Evolutionary conservation across 1,284 basidiomycete genomes (phyloP), one percentile per base, ranked within the genome.

Genomic region (Marasmius tenuissimus): DNA sequence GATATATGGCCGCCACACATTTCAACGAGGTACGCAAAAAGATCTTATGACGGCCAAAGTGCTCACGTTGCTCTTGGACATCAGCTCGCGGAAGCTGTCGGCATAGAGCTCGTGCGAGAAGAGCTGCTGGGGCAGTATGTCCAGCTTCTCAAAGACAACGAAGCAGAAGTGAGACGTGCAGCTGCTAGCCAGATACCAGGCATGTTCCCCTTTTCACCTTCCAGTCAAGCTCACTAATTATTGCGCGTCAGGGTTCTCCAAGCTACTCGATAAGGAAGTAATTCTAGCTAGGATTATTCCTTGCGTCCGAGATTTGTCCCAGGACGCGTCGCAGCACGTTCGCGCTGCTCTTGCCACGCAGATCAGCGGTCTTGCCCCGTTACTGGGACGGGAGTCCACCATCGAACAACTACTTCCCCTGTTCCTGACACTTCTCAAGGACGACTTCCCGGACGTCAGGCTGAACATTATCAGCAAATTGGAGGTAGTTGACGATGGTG

Each of bases 401-500:
- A 94, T 96, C 69, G 97, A 99, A 77, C 92, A 98, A 72, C 85
- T 99, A n/a, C 83, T 99, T 27, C 97, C 97, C 3, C 82, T 99
- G 38, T 99, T 99, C 86, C 82, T 99, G 53, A 94, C 96, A 72
- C 83, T 99, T 53, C 82, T 99, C 65, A 99, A 99, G 80, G 97
- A 99, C 73, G 97, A 99, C 72, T 99, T 98, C 82, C 94, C 96
- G 12, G 97, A 99, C 71, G 97, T 99, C 39, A 87, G 97, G 65
- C 80, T 99, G 67, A 98, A 99, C 77, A 94, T 99, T 71, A 99
- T 99, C 78, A 96, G 96, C 78, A 99, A 99, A 78, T 85, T 99
- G 55, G 97, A 99, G 77, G 92, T 92, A 61, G 97, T 99, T 68
- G 97, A 99, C 74, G 83, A 87, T 63, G 94, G 94, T 96, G 70